A percentile compares a stretch with the other conserved stretches of the same genome.
phyloP scores from a whole-genome alignment of 129 eudicot genomes.

The Escallonia herrerae region DNA sequence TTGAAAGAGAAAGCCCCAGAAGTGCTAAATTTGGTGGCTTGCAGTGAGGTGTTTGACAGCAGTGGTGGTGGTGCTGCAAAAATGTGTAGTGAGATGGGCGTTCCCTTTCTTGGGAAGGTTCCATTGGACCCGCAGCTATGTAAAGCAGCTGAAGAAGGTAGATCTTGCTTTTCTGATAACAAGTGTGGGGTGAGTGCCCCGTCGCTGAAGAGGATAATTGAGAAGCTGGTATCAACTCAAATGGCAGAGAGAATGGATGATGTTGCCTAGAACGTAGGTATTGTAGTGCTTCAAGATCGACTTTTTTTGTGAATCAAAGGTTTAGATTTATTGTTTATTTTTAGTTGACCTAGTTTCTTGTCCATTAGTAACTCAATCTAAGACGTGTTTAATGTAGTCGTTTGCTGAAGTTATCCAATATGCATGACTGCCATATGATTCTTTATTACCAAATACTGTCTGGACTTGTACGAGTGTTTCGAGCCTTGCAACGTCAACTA shows the following conservation, averaged over 20 bases:
- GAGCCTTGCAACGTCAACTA: too few relatives aligned
- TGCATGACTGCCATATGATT: too few relatives aligned
- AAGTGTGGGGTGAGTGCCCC: conserved; percentile 63
- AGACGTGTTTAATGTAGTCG: too few relatives aligned
- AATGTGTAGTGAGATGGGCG: conserved; percentile 79
- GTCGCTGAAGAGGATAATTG: conserved; percentile 60
- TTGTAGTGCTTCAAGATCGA: neutral
- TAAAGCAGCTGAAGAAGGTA: conserved; percentile 91
- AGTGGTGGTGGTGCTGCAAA: conserved; percentile 76
- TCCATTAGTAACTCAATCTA: too few relatives aligned
- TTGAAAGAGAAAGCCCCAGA: conserved; percentile 74
- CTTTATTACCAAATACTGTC: too few relatives aligned
- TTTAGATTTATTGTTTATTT: too few relatives aligned
- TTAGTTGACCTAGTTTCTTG: too few relatives aligned
- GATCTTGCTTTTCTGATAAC: conserved; percentile 63
- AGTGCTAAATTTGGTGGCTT: conserved; percentile 50
- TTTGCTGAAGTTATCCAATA: too few relatives aligned
- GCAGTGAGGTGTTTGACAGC: conserved; percentile 75
- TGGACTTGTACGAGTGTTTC: too few relatives aligned
- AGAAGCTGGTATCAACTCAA: conserved; percentile 43
- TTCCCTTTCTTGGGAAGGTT: conserved; percentile 80
- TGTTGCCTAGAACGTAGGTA: conserved; percentile 12
- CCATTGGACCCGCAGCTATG: conserved; percentile 84
- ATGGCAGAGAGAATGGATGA: conserved; percentile 20
- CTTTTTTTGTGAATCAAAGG: too few relatives aligned